A percentile compares a stretch with the other conserved stretches of the same genome.
These are phyloP conservation scores for Crataegus laevigata DNA, from an alignment of 306 rosid genomes.

Conservation along the genomic window DNA sequence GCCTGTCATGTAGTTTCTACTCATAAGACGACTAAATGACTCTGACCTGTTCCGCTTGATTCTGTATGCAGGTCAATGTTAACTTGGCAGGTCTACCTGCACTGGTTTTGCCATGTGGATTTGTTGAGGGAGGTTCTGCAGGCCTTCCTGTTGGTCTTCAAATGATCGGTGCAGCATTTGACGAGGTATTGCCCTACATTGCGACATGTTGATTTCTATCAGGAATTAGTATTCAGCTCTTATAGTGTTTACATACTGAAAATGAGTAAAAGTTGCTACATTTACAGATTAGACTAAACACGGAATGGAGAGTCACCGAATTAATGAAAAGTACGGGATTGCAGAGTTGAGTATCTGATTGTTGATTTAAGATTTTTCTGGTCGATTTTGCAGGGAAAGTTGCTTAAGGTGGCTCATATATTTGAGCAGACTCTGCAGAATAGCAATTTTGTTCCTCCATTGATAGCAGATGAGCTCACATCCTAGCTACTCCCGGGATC, in stretches of 20 bases:
- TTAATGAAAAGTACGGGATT: background rate
- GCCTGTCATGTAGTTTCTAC: background rate
- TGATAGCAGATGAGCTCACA: slow-evolving; percentile 39
- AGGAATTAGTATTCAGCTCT: background rate
- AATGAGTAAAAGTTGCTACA: background rate
- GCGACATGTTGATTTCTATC: background rate
- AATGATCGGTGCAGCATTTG: slow-evolving; percentile 86
- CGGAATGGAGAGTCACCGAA: background rate
- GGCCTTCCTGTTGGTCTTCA: slow-evolving; percentile 97
- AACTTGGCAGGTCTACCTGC: slow-evolving; percentile 98
- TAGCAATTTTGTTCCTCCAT: slow-evolving; percentile 75
- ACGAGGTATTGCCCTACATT: slow-evolving; percentile 54
- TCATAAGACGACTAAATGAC: background rate
- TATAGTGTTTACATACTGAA: background rate
- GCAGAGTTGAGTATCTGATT: background rate
- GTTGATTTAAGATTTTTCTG: background rate
- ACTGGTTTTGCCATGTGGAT: slow-evolving; percentile 92
- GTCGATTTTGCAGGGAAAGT: slow-evolving; percentile 49
- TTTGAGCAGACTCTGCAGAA: slow-evolving; percentile 83
- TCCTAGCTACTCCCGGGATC: background rate
- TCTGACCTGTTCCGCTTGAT: background rate
- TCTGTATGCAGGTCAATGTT: slow-evolving; percentile 63
- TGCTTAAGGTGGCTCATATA: slow-evolving; percentile 84
- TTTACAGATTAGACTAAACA: background rate
- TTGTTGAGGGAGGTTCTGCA: slow-evolving; percentile 65